phyloP scores from a whole-genome alignment of 2,329 filamentous ascomycete species.

The Raffaelea ambrosiae region DNA sequence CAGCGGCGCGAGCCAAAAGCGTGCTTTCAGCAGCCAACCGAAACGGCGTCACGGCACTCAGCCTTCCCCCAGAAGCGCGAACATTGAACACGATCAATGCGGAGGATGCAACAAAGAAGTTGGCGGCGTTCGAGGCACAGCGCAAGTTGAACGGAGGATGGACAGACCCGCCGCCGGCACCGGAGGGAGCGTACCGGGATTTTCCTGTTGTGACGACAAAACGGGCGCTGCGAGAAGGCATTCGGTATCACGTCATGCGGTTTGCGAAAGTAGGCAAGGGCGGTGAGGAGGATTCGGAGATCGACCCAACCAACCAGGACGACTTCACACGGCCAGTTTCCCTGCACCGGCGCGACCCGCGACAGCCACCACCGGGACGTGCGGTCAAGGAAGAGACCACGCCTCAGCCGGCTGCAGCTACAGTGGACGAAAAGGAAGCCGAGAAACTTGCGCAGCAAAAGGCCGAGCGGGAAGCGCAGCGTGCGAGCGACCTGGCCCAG shows the following conservation, averaged over 20 bases:
- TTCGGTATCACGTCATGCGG: conserved; percentile 83
- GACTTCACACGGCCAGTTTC: conserved; percentile 85
- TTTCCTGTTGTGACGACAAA: conserved; percentile 76
- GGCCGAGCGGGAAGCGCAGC: conserved; percentile 75
- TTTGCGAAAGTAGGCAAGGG: conserved; percentile 54
- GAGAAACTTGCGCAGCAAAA: conserved; percentile 61
- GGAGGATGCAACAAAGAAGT: conserved; percentile 15
- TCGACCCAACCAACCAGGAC: conserved; percentile 61
- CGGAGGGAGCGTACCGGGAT: conserved; percentile 29
- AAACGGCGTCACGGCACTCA: conserved; percentile 8
- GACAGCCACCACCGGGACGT: conserved; percentile 56
- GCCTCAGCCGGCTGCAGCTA: conserved; percentile 23
- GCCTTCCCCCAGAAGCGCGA: conserved; percentile 11
- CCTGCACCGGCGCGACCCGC: conserved; percentile 80
- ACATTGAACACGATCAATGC: conserved; percentile 7
- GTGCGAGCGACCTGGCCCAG: conserved; percentile 80
- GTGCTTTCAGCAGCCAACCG: conserved; percentile 9
- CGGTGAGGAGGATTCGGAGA: conserved; percentile 35
- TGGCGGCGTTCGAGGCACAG: conserved; percentile 28
- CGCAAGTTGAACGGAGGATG: conserved; percentile 46
- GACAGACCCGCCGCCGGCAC: conserved; percentile 39
- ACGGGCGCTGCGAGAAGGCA: conserved; percentile 64
- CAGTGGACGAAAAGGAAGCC: conserved; percentile 47
- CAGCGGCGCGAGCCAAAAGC: conserved; percentile 12
- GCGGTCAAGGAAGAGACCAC: conserved; percentile 50